Conservation (phyloP, 371 early-diverging fungal genomes). For the Apophysomyces variabilis region DNA sequence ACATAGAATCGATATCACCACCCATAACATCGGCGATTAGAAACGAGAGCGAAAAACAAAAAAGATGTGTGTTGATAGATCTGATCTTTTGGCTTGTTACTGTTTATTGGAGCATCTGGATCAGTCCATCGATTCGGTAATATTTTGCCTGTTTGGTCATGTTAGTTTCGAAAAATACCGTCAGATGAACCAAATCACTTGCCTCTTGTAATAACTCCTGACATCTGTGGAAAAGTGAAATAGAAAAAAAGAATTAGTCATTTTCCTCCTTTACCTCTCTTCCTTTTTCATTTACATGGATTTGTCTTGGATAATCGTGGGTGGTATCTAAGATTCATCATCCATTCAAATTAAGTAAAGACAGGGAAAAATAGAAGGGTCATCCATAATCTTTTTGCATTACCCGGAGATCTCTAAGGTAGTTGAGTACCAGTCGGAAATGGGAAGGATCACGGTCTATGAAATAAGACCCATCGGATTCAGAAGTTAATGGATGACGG, state of each 20-base stretch:
- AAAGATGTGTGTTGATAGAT: not conserved
- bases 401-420: slow-evolving; percentile 39
- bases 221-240: slow-evolving; percentile 16
- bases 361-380: too few relatives aligned
- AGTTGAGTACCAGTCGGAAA: slow-evolving; percentile 43
- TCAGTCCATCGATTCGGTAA: slow-evolving; percentile 43
- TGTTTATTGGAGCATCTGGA: slow-evolving; percentile 21
- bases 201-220: slow-evolving; percentile 50
- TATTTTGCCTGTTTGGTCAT: slow-evolving; percentile 36
- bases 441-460: slow-evolving; percentile 46
- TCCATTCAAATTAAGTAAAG: too few relatives aligned
- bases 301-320: slow-evolving; percentile 34
- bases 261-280: not conserved
- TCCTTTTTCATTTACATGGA: slow-evolving; percentile 26
- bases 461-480: slow-evolving; percentile 47
- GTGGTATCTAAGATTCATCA: slow-evolving; percentile 26
- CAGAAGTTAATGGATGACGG: slow-evolving; percentile 34
- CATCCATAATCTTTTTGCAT: not conserved
- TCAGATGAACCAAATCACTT: slow-evolving; percentile 1
- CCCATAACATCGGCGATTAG: not conserved
- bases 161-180: not conserved
- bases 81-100: too few relatives aligned
- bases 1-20: not conserved
- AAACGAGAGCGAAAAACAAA: slow-evolving; percentile 11
- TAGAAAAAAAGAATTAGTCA: slow-evolving; percentile 13